phyloP scores from a whole-genome alignment of 352 stramenopile genomes.

The Phytopythium boreale region DNA sequence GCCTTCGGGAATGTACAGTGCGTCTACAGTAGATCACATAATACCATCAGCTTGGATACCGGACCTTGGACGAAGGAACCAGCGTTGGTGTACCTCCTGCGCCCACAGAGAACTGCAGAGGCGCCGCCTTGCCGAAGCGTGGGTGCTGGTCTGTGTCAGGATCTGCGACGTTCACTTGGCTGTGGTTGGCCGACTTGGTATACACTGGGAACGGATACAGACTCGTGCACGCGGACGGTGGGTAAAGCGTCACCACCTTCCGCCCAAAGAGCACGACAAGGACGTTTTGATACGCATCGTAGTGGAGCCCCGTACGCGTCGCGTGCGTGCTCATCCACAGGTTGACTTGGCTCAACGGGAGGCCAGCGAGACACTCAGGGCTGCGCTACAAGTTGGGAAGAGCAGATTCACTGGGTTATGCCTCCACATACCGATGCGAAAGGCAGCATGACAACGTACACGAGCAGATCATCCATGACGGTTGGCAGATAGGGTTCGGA shows the following conservation, averaged over 20 bases:
- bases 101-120: conserved; percentile 29
- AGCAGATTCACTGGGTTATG: conserved; percentile 3
- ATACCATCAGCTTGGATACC: background rate
- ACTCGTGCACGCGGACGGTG: conserved; percentile 47
- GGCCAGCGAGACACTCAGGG: conserved; percentile 29
- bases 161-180: conserved; percentile 45
- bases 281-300: conserved; percentile 82
- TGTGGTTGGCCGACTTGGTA: conserved; percentile 79
- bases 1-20: conserved; percentile 76
- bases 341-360: conserved; percentile 76
- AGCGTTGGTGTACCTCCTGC: conserved; percentile 40
- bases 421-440: background rate
- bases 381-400: conserved; percentile 18
- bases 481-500: conserved; percentile 33
- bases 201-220: conserved; percentile 64
- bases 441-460: conserved; percentile 33
- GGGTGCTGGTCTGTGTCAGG: conserved; percentile 32
- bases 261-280: conserved; percentile 65
- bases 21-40: conserved; percentile 42
- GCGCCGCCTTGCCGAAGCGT: conserved; percentile 22
- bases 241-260: conserved; percentile 72
- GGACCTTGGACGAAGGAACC: background rate
- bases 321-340: conserved; percentile 71
- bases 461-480: conserved; percentile 52
- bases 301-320: conserved; percentile 69